Conservation (phyloP, 768 basidiomycete genomes). For the Rhodocollybia butyracea region DNA sequence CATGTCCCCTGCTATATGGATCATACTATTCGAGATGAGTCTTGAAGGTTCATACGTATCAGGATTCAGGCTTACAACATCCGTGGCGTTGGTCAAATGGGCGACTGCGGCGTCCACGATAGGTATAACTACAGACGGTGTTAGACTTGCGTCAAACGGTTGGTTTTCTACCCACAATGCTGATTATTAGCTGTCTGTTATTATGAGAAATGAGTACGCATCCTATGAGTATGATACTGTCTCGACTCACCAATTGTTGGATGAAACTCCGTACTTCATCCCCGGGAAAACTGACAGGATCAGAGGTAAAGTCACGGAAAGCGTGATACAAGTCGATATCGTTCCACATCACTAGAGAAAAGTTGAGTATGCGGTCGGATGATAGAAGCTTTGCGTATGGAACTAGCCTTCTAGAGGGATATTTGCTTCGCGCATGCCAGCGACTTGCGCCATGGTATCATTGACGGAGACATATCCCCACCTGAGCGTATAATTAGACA, state of each 20-base stretch:
- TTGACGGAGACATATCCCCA: conserved; percentile 41
- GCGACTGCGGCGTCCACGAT: conserved; percentile 67
- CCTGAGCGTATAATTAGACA: conserved; percentile 14
- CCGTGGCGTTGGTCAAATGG: conserved; percentile 54
- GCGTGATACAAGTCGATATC: conserved; percentile 75
- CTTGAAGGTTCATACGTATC: not conserved
- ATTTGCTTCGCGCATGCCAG: conserved; percentile 59
- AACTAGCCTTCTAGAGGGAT: conserved; percentile 79
- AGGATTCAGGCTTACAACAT: conserved; percentile 43
- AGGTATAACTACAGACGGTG: conserved; percentile 53
- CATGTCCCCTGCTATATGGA: conserved; percentile 60
- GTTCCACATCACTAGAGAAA: conserved; percentile 68
- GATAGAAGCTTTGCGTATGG: not conserved
- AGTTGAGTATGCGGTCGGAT: not conserved
- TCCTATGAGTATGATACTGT: too few species aligned
- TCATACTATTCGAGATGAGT: conserved; percentile 44
- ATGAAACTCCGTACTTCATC: conserved; percentile 55
- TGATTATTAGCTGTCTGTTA: conserved; percentile 42
- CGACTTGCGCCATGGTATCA: conserved; percentile 53
- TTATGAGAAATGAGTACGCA: not conserved
- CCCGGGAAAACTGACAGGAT: conserved; percentile 59
- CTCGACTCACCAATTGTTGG: conserved; percentile 51
- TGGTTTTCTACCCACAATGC: conserved; percentile 45
- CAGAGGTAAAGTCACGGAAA: conserved; percentile 64
- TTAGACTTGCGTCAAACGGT: too few species aligned